Evolutionary conservation across 2,329 filamentous ascomycete species (phyloP), one percentile per base, ranked within the genome.

Genomic region (Pseudofabraea citricarpa): DNA sequence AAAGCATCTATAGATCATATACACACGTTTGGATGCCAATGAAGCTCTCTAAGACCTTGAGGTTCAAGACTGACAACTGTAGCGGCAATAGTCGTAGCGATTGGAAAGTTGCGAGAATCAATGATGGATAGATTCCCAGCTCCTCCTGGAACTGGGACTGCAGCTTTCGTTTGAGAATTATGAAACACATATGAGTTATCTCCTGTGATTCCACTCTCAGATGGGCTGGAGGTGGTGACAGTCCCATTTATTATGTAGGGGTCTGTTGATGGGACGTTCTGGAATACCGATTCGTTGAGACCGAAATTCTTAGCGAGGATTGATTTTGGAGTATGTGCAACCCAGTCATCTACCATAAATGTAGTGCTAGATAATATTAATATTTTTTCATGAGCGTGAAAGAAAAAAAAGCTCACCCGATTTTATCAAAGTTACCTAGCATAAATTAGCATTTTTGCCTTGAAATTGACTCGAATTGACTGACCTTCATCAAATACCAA

Each of bases 291-390:
- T 18, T 72, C 69, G 38, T 77, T 68, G 16, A 86, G 71, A 18
- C 79, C 79, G 50, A 86, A 85, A 66, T 85, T 86, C 65, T 83
- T 85, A 26, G 81, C 81, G 0, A 86, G 66, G 35, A 87, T 69
- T 1, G 69, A 65, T 40, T 74, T 76, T 0, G 83, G 82, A 0
- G 81, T 86, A 56, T 85, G 81, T 0, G 74, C 66, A 26, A 87
- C 70, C 82, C 82, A 86, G 64, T 87, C 82, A 49, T 82, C 81
- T 19, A 86, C 70, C 64, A 80, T 83, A 69, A 86, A 87, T 1
- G 83, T 85, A 0, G 79, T 83, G 72, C 78, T 41, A 20, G 32
- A 16, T 4, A 36, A 10, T 36, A n/a, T 10, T 3, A 4, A 12
- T 16, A 6, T 29, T 10, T 29, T 29, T 29, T n/a, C 26, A 29